Conservation (phyloP, 192 early-diverging fungal genomes). For the Entrophospora sp. region DNA sequence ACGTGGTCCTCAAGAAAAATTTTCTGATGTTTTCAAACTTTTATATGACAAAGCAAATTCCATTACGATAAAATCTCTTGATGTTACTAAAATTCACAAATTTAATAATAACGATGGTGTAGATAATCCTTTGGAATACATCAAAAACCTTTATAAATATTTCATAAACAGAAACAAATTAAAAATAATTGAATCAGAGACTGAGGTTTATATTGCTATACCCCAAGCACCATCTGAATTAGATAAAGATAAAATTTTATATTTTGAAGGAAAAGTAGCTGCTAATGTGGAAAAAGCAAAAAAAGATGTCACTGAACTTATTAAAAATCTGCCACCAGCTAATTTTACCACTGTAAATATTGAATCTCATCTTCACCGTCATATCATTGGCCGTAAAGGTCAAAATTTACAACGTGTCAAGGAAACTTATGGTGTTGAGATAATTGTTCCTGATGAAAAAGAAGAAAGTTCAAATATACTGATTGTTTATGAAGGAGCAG, state of each 20-base stretch:
- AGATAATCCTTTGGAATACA: conserved; percentile 45
- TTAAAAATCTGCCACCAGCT: conserved; percentile 45
- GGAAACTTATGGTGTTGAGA: conserved; percentile 55
- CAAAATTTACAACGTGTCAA: conserved; percentile 57
- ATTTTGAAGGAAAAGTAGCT: conserved; percentile 67
- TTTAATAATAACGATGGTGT: too few relatives aligned
- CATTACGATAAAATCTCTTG: conserved; percentile 59
- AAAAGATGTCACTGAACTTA: conserved; percentile 41
- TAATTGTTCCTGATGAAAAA: conserved; percentile 66
- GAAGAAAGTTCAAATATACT: conserved; percentile 66
- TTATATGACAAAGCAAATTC: conserved; percentile 81
- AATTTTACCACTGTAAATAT: conserved; percentile 64
- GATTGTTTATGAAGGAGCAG: conserved; percentile 64
- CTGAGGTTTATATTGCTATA: conserved; percentile 49
- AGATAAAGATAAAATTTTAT: conserved; percentile 49
- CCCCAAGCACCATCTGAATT: conserved; percentile 38
- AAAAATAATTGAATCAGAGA: conserved; percentile 69
- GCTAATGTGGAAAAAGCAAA: conserved; percentile 55
- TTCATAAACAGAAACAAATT: conserved; percentile 62
- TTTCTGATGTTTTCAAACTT: conserved; percentile 64
- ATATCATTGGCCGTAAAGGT: conserved; percentile 56
- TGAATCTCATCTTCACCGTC: conserved; percentile 66
- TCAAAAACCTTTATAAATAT: conserved; percentile 63
- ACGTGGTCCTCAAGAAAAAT: conserved; percentile 63
- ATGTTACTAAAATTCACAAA: conserved; percentile 51